Evolutionary conservation across 106 monocot species (phyloP), one percentile per base, ranked within the genome.

Genomic region (Ottelia alismoides): DNA sequence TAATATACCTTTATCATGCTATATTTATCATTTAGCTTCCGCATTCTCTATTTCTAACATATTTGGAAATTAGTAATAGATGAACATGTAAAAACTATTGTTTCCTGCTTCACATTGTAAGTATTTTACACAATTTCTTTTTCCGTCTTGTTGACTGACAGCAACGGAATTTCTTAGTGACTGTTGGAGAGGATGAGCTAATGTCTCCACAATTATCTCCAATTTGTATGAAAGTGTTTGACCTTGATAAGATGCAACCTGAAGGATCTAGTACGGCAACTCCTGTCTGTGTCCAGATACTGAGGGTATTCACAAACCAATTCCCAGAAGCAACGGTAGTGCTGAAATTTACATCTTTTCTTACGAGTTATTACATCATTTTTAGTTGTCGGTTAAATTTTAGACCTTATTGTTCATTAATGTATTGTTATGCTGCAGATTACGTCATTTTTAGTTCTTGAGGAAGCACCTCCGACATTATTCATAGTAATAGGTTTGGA

Each of bases 381-480:
- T n/a, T n/a, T n/a, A n/a, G n/a, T n/a, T n/a, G n/a, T n/a, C n/a
- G n/a, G n/a, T n/a, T n/a, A n/a, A n/a, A n/a, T n/a, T n/a, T n/a
- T n/a, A n/a, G n/a, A n/a, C n/a, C n/a, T n/a, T n/a, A n/a, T n/a
- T n/a, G n/a, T n/a, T n/a, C n/a, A n/a, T n/a, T n/a, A n/a, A n/a
- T n/a, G n/a, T n/a, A n/a, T n/a, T n/a, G n/a, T 46, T 22, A 45
- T 47, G 45, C 16, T 73, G 58, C 88, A 96, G 94, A 82, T 96
- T 47, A 96, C 88, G 19, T 88, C 88, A 53, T 88, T 96, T 74
- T 55, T 74, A 65, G 88, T 96, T 71, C 78, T 88, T 2, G 94
- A 96, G 68, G 94, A 96, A 69, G 81, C 88, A 53, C 84, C 94
- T 48, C 94, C 94, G 3, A 81, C 81, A 78, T 55, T 96, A 23